These are phyloP conservation scores for Hydrangea macrophylla DNA, from an alignment of 148 eudicot species.

Conservation along the genomic window DNA sequence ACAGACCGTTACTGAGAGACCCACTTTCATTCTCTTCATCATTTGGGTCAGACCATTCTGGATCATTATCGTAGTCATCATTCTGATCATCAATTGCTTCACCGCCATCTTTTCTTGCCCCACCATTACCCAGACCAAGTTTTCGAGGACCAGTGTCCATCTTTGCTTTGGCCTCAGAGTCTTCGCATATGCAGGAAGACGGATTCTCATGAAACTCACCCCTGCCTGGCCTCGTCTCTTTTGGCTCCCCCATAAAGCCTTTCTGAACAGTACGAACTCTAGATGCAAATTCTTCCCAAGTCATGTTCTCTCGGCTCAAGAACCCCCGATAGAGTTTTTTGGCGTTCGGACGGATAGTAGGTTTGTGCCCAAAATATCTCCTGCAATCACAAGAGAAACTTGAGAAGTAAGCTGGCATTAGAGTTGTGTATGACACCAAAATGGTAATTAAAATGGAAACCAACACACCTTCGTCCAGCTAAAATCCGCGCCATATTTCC, in stretches of 20 bases:
- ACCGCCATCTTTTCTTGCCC: constrained; percentile 30
- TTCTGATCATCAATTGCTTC: constrained; percentile 48
- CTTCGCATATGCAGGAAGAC: constrained; percentile 84
- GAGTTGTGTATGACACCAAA: neutral
- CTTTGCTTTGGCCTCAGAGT: constrained; percentile 51
- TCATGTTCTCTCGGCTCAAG: constrained; percentile 58
- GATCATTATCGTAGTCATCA: constrained; percentile 50
- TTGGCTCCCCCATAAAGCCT: constrained; percentile 93
- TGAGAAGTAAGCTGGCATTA: neutral
- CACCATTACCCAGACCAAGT: constrained; percentile 32
- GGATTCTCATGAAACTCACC: constrained; percentile 97
- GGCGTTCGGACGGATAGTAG: constrained; percentile 94
- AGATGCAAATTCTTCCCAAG: constrained; percentile 86
- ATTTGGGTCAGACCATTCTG: constrained; percentile 63
- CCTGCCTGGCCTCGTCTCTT: constrained; percentile 82
- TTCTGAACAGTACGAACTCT: constrained; percentile 58
- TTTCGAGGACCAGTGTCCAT: constrained; percentile 36
- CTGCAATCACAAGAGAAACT: constrained; percentile 31
- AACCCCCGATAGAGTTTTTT: constrained; percentile 74
- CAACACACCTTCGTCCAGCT: constrained; percentile 83
- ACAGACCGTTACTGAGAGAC: constrained; percentile 30
- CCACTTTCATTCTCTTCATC: constrained; percentile 55
- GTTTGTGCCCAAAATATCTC: constrained; percentile 97
- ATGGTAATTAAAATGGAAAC: neutral
- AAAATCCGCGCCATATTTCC: constrained; percentile 98